These are phyloP conservation scores for Paecilomyces variotii DNA, from an alignment of 2,329 filamentous ascomycete genomes.

Conservation along the genomic window DNA sequence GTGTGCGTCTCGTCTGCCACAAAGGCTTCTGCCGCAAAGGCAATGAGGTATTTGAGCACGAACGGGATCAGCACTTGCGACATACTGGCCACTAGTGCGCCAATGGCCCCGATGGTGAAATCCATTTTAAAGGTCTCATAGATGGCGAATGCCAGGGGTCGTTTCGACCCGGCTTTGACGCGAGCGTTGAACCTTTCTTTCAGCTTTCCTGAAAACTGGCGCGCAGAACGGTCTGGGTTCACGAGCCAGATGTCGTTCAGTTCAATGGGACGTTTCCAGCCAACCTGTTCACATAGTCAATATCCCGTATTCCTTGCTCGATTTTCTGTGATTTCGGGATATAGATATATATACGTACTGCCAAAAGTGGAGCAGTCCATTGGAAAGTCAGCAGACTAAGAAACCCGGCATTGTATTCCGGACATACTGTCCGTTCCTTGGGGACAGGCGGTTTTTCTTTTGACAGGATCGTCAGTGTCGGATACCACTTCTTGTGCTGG, in stretches of 20 bases:
- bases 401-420: constrained; percentile 62
- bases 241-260: constrained; percentile 75
- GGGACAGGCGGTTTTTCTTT: constrained; percentile 43
- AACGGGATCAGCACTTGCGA: constrained; percentile 73
- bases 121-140: constrained; percentile 76
- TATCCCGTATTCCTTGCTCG: constrained; percentile 1
- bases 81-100: constrained; percentile 60
- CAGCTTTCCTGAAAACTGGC: constrained; percentile 57
- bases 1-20: constrained; percentile 44
- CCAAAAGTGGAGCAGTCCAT: constrained; percentile 82
- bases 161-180: constrained; percentile 56
- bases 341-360: constrained; percentile 37
- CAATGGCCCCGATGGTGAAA: constrained; percentile 72
- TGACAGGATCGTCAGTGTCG: not conserved
- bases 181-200: constrained; percentile 60
- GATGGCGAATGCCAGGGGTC: constrained; percentile 67
- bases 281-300: constrained; percentile 44
- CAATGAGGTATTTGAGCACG: constrained; percentile 74
- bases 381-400: constrained; percentile 70
- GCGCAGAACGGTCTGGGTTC: constrained; percentile 65
- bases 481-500: not conserved
- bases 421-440: constrained; percentile 44
- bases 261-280: constrained; percentile 74
- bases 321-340: not conserved
- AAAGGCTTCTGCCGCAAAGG: constrained; percentile 72